These are phyloP conservation scores for Colletotrichum sojae DNA, from an alignment of 2,329 filamentous ascomycete genomes.

Conservation along the genomic window DNA sequence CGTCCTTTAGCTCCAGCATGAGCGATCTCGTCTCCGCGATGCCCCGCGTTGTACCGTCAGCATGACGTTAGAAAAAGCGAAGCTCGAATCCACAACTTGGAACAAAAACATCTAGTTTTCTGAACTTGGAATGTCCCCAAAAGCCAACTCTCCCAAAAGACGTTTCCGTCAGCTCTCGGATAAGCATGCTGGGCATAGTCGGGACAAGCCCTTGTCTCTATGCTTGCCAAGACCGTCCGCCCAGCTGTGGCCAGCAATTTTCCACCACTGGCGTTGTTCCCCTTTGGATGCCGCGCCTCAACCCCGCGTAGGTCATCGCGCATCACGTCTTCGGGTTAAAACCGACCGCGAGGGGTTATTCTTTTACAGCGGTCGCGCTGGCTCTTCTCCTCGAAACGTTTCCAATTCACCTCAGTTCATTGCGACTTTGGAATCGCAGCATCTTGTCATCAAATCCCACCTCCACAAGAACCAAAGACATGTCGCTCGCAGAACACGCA, in stretches of 20 bases:
- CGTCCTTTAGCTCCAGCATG: too few relatives aligned
- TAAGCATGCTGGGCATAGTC: background rate
- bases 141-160: background rate
- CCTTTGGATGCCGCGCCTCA: constrained; percentile 11
- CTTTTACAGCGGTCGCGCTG: background rate
- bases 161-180: constrained; percentile 13
- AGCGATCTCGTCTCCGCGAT: too few relatives aligned
- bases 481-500: constrained; percentile 42
- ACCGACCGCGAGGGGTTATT: constrained; percentile 14
- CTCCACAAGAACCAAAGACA: background rate
- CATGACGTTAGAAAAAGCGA: too few relatives aligned
- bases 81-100: too few relatives aligned
- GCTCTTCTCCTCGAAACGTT: too few relatives aligned
- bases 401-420: background rate
- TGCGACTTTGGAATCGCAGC: too few relatives aligned
- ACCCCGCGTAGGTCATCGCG: constrained; percentile 38
- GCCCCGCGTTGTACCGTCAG: too few relatives aligned
- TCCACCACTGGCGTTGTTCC: constrained; percentile 34
- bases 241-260: constrained; percentile 27
- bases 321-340: constrained; percentile 32
- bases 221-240: constrained; percentile 32
- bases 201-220: background rate
- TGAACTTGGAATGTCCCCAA: too few relatives aligned
- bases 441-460: too few relatives aligned
- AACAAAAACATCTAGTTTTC: too few relatives aligned